phyloP scores from a whole-genome alignment of 2,329 filamentous ascomycete species.

The Nemania diffusa region DNA sequence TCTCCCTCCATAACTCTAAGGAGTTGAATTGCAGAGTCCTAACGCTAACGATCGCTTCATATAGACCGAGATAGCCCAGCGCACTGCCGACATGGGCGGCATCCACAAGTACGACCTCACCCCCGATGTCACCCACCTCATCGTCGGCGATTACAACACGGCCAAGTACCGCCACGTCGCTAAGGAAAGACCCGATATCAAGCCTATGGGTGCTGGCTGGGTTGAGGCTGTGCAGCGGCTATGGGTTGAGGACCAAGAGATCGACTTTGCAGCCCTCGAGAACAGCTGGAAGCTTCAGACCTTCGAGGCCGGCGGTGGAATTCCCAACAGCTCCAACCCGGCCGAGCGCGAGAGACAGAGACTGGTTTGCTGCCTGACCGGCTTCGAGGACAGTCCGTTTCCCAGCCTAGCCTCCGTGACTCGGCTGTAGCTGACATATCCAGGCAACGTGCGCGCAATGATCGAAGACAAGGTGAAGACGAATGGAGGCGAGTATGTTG shows the following conservation, averaged over 20 bases:
- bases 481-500: slow-evolving; percentile 85
- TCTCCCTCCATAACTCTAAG: background rate
- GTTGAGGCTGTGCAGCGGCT: slow-evolving; percentile 80
- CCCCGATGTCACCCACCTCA: slow-evolving; percentile 93
- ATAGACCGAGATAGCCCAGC: slow-evolving; percentile 67
- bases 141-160: slow-evolving; percentile 89
- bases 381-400: slow-evolving; percentile 62
- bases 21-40: no score
- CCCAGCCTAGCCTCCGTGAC: background rate
- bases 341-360: slow-evolving; percentile 51
- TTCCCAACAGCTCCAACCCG: slow-evolving; percentile 47
- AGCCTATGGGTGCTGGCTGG: slow-evolving; percentile 84
- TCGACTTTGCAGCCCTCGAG: slow-evolving; percentile 78
- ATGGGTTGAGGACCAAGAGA: slow-evolving; percentile 83
- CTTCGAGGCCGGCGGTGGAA: slow-evolving; percentile 65
- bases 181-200: slow-evolving; percentile 85
- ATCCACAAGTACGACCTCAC: slow-evolving; percentile 90
- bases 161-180: slow-evolving; percentile 97
- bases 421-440: slow-evolving; percentile 28
- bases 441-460: slow-evolving; percentile 72
- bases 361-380: slow-evolving; percentile 66
- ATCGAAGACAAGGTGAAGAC: slow-evolving; percentile 74
- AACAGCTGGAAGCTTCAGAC: slow-evolving; percentile 70
- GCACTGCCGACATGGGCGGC: slow-evolving; percentile 84
- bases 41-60: background rate